These are phyloP conservation scores for Dichotomopilus funicola DNA, from an alignment of 2,329 filamentous ascomycete species.

Conservation along the genomic window DNA sequence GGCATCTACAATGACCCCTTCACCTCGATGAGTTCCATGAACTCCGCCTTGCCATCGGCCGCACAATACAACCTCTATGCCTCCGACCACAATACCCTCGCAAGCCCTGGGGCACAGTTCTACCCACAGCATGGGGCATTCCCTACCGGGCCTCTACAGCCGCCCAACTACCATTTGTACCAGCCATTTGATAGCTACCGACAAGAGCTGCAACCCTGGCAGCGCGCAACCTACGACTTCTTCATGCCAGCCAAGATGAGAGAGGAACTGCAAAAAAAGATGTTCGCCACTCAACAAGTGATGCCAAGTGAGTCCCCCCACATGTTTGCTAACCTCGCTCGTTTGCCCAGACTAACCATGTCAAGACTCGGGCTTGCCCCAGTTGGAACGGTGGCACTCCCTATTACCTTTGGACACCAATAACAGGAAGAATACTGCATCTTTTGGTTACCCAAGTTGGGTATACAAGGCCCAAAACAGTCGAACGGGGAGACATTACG, in stretches of 20 bases:
- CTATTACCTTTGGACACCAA: constrained; percentile 81
- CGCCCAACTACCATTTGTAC: constrained; percentile 87
- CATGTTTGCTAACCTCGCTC: background rate
- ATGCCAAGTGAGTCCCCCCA: constrained; percentile 57
- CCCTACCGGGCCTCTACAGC: constrained; percentile 46
- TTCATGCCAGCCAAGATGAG: constrained; percentile 83
- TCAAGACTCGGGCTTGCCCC: constrained; percentile 50
- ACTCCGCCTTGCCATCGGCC: constrained; percentile 40
- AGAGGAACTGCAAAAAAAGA: constrained; percentile 83
- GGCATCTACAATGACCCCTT: constrained; percentile 55
- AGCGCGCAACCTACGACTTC: constrained; percentile 81
- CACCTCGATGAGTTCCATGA: constrained; percentile 47
- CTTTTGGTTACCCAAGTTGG: constrained; percentile 88
- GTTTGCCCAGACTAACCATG: background rate
- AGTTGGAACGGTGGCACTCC: constrained; percentile 85
- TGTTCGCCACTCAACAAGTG: constrained; percentile 77
- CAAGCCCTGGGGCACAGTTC: constrained; percentile 54
- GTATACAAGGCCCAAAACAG: constrained; percentile 88
- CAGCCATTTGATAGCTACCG: constrained; percentile 77
- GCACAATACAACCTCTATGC: constrained; percentile 69
- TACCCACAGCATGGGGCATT: constrained; percentile 55
- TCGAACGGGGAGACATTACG: constrained; percentile 86
- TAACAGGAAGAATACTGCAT: constrained; percentile 67
- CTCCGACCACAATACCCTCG: constrained; percentile 58
- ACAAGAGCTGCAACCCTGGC: constrained; percentile 76